These are phyloP conservation scores for Achaetomium macrosporum DNA, from an alignment of 2,329 filamentous ascomycete species.

Conservation along the genomic window DNA sequence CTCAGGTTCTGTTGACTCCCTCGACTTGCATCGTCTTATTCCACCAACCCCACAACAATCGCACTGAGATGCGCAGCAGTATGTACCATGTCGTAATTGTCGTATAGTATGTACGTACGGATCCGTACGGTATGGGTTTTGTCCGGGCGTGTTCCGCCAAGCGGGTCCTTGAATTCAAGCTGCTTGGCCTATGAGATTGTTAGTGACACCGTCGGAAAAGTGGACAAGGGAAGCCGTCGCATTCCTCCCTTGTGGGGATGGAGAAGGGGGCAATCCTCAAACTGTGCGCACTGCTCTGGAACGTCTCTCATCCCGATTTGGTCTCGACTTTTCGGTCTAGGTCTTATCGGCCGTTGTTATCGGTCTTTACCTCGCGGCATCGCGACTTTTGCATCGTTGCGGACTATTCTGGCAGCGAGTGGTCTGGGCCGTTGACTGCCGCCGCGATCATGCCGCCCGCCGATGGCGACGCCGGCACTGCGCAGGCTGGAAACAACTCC, in stretches of 20 bases:
- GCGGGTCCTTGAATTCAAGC: slow-evolving; percentile 8
- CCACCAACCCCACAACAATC: too few relatives aligned
- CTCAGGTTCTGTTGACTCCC: too few relatives aligned
- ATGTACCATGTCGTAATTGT: too few relatives aligned
- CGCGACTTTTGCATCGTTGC: neutral
- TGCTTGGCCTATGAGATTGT: slow-evolving; percentile 11
- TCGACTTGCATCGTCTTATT: too few relatives aligned
- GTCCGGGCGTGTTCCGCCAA: slow-evolving; percentile 17
- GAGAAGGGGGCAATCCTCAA: slow-evolving; percentile 14
- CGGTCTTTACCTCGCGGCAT: neutral
- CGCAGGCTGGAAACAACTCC: slow-evolving; percentile 62
- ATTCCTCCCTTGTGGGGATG: slow-evolving; percentile 16
- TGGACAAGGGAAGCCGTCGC: slow-evolving; percentile 17
- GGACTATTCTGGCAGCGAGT: neutral
- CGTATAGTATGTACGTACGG: too few relatives aligned
- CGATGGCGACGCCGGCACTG: slow-evolving; percentile 33
- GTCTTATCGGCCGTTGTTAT: slow-evolving; percentile 14
- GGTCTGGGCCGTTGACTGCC: slow-evolving; percentile 3
- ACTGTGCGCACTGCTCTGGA: slow-evolving; percentile 11
- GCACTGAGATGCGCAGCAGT: too few relatives aligned
- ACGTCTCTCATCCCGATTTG: slow-evolving; percentile 12
- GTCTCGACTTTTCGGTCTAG: neutral
- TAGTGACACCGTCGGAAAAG: slow-evolving; percentile 14
- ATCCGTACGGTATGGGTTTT: neutral
- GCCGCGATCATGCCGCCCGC: slow-evolving; percentile 30